A percentile compares a stretch with the other conserved stretches of the same genome.
Evolutionary conservation across 768 basidiomycete species (phyloP).

Genomic region (Holtermanniella nyarrowii): DNA sequence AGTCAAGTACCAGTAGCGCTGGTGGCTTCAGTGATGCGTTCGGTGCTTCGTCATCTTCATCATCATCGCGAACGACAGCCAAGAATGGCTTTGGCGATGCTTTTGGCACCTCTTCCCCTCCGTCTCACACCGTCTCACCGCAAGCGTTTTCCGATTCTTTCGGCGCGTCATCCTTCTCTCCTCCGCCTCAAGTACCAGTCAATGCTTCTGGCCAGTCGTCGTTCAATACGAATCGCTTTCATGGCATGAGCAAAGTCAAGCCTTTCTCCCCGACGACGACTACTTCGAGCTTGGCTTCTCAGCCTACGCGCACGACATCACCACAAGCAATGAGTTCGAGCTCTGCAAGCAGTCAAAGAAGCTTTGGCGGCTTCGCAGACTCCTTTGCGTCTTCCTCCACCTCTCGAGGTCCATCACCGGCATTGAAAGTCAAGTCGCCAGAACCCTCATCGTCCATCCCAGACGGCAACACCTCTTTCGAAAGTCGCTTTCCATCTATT

Average conservation of each 20-base stretch:
- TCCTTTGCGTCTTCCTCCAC: not conserved
- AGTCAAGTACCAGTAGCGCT: not conserved
- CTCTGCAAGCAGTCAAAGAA: constrained; percentile 12
- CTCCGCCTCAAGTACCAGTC: not conserved
- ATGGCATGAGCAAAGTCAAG: not conserved
- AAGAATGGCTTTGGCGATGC: constrained; percentile 10
- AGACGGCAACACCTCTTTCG: constrained; percentile 40
- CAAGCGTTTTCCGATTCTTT: constrained; percentile 1
- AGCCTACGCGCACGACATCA: not conserved
- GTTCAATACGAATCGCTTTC: not conserved
- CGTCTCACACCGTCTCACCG: not conserved
- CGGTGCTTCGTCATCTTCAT: no score
- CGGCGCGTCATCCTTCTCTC: not conserved
- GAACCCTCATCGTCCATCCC: constrained; percentile 12
- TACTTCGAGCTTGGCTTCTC: not conserved
- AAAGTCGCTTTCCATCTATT: constrained; percentile 74
- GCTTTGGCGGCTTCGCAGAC: constrained; percentile 22
- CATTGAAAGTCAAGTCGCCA: constrained; percentile 10
- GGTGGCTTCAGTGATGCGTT: constrained; percentile 20
- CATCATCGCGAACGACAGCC: no score
- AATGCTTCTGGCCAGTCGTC: constrained; percentile 1
- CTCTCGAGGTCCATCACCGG: constrained; percentile 2
- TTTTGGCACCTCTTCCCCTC: not conserved
- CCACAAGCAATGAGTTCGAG: not conserved
- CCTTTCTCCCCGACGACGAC: not conserved